Evolutionary conservation across 2,329 filamentous ascomycete genomes (phyloP).

Genomic region (Paecilomyces niveus): DNA sequence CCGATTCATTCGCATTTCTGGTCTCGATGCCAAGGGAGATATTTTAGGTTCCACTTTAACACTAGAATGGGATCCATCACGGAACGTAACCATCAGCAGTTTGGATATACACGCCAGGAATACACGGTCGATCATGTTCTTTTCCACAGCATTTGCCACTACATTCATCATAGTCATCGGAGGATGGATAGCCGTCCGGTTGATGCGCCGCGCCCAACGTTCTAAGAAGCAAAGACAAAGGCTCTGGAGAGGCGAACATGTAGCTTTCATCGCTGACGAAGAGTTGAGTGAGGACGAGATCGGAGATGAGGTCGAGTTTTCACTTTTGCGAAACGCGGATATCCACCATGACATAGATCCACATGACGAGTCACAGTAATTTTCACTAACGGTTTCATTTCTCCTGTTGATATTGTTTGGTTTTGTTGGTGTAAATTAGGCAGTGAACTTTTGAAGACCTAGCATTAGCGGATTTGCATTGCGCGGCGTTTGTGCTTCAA

Average conservation of each 20-base stretch:
- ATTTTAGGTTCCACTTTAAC: slow-evolving; percentile 11
- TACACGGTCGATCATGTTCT: background rate
- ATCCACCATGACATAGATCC: background rate
- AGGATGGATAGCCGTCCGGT: background rate
- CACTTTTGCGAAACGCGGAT: background rate
- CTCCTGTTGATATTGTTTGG: background rate
- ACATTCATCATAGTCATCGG: background rate
- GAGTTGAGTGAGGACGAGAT: background rate
- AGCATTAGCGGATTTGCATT: background rate
- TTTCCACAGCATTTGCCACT: background rate
- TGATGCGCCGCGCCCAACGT: background rate
- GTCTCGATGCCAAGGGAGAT: slow-evolving; percentile 13
- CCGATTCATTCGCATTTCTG: slow-evolving; percentile 14
- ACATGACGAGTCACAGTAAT: background rate
- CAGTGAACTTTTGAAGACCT: background rate
- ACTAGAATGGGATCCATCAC: slow-evolving; percentile 13
- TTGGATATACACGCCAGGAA: background rate
- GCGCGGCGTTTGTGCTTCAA: background rate
- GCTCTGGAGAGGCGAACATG: background rate
- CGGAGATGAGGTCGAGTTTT: background rate
- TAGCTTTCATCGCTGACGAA: background rate
- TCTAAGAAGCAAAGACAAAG: background rate
- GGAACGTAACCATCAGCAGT: background rate
- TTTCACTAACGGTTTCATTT: background rate
- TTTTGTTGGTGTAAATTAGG: background rate